Percentiles rank a stretch among this genome's conserved stretches.
Conservation (phyloP, 2,329 filamentous ascomycete species). For the Pseudogymnoascus verrucosus region DNA sequence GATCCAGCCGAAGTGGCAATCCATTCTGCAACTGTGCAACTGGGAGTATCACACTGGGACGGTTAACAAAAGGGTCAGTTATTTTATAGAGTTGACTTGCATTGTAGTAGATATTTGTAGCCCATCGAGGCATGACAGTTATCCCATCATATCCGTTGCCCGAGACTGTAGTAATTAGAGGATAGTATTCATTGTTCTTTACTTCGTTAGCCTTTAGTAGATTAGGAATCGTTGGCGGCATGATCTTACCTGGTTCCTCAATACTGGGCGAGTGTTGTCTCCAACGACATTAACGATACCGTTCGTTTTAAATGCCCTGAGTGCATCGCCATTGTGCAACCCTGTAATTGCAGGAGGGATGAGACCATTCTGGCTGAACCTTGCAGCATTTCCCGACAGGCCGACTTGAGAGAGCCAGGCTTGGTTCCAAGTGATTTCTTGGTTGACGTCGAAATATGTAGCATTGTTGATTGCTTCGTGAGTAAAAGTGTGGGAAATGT, state of each 20-base stretch:
- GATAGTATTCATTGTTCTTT: constrained; percentile 37
- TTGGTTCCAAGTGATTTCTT: constrained; percentile 53
- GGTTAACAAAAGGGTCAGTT: constrained; percentile 20
- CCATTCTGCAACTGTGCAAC: constrained; percentile 52
- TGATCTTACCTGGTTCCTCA: constrained; percentile 42
- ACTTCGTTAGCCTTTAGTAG: no score
- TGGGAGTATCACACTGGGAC: constrained; percentile 43
- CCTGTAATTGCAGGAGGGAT: constrained; percentile 58
- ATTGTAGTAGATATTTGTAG: constrained; percentile 57
- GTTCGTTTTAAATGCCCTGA: constrained; percentile 50
- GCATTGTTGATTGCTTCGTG: constrained; percentile 52
- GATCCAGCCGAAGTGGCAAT: constrained; percentile 42
- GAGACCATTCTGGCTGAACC: constrained; percentile 46
- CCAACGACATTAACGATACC: constrained; percentile 54
- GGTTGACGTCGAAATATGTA: constrained; percentile 47
- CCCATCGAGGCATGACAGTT: constrained; percentile 51
- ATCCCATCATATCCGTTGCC: constrained; percentile 48
- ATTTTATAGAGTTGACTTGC: constrained; percentile 22
- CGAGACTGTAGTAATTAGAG: constrained; percentile 42
- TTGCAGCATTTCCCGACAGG: constrained; percentile 33
- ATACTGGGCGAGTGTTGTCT: constrained; percentile 50
- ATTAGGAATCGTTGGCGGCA: no score
- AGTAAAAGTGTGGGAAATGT: constrained; percentile 56
- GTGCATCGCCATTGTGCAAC: constrained; percentile 55
- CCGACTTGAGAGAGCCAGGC: constrained; percentile 49